Conservation (phyloP, 139 green algal species). For the Haematococcus lacustris region DNA sequence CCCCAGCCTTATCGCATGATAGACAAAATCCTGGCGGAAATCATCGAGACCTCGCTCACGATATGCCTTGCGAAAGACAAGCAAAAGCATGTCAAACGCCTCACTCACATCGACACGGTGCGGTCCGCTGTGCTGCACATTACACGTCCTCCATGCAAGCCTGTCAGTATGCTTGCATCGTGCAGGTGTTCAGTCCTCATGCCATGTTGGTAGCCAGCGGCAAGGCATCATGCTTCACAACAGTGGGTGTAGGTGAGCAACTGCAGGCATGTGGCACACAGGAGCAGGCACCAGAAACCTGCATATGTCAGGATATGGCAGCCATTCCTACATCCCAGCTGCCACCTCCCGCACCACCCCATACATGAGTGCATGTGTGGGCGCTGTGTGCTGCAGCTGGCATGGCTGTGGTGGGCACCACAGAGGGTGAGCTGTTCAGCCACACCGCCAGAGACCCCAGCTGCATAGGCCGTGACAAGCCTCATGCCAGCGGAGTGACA, state of each 20-base stretch:
- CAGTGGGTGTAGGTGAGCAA: conserved; percentile 23
- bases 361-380: neutral
- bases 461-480: conserved; percentile 8
- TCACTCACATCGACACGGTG: conserved; percentile 22
- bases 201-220: conserved; percentile 21
- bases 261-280: neutral
- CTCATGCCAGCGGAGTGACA: conserved; percentile 19
- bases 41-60: conserved; percentile 24
- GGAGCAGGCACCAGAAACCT: neutral
- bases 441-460: conserved; percentile 19
- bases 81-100: conserved; percentile 10
- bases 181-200: conserved; percentile 31
- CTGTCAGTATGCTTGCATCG: too few relatives aligned
- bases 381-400: conserved; percentile 11
- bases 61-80: conserved; percentile 17
- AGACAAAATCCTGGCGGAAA: conserved; percentile 35
- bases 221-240: conserved; percentile 19
- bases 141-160: neutral
- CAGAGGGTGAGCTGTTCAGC: conserved; percentile 11
- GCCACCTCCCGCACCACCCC: neutral
- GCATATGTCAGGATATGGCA: neutral
- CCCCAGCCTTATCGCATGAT: conserved; percentile 43
- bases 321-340: neutral
- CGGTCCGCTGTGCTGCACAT: neutral
- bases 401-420: conserved; percentile 16